Evolutionary conservation across 1,284 basidiomycete species (phyloP), one percentile per base, ranked within the genome.

Genomic region (Boletus subluridellus): DNA sequence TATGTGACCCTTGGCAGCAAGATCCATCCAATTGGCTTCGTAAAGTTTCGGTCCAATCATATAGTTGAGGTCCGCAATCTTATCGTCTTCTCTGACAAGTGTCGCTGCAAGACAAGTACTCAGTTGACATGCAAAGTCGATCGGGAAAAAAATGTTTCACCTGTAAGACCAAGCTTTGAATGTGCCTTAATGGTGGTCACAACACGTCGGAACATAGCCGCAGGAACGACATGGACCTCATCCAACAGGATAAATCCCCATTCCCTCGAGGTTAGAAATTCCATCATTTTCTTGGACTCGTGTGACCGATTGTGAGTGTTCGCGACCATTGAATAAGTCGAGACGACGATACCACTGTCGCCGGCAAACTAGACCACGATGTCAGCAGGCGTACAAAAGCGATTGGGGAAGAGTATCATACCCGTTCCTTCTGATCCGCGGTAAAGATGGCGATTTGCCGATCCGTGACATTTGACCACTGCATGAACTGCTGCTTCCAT

Each of bases 11-110:
- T 99, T 98, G 59, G 94, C 94, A 35, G 97, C 97, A 65, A 99
- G 85, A 75, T 99, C 97, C 96, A 99, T 99, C 97, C 97, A 99
- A 73, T 99, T 99, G 8, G 97, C 97, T 76, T 99, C 97, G 74
- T 99, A 99, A 47, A 99, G 82, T 77, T 99, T 99, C 5, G 97
- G 97, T 1, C 97, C 97, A 70, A 99, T 98, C 83, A 99, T 92
- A 72, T 98, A 99, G 73, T 98, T 98, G 59, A 99, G 79, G 77
- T 99, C 97, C 35, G 92, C 90, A 67, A 99, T 99, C 79, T 98
- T 98, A 74, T 99, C 97, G 71, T 99, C 97, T 75, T 99, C 97
- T 62, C 97, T 91, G 37, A 99, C 97, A 39, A 99, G 86, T 4
- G 97, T 99, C 1, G 96, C 95, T 91, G 45, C 30, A 59, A 60